These are phyloP conservation scores for Lodderomyces theae DNA, from an alignment of 1,139 yeast genomes.

Conservation along the genomic window DNA sequence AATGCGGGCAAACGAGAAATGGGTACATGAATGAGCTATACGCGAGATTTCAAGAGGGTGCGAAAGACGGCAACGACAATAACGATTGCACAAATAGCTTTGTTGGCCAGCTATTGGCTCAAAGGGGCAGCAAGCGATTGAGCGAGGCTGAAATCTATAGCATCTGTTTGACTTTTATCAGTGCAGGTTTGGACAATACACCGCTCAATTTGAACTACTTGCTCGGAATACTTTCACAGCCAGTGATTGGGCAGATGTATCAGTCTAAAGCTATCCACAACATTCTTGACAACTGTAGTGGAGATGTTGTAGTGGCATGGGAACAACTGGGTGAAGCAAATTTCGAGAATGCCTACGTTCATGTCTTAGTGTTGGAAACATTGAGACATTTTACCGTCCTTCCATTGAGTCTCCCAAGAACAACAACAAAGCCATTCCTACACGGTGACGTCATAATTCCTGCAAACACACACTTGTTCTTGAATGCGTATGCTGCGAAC, in stretches of 20 bases:
- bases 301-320: slow-evolving; percentile 46
- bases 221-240: slow-evolving; percentile 58
- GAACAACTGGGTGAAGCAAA: slow-evolving; percentile 25
- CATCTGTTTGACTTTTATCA: slow-evolving; percentile 70
- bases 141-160: slow-evolving; percentile 51
- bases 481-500: slow-evolving; percentile 73
- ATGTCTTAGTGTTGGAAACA: slow-evolving; percentile 63
- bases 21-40: slow-evolving; percentile 48
- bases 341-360: slow-evolving; percentile 46
- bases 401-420: slow-evolving; percentile 66
- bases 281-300: slow-evolving; percentile 30
- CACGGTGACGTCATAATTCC: slow-evolving; percentile 48
- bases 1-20: slow-evolving; percentile 40
- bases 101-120: slow-evolving; percentile 39
- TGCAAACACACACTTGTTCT: slow-evolving; percentile 50
- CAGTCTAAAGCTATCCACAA: slow-evolving; percentile 43
- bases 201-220: slow-evolving; percentile 62
- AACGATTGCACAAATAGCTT: slow-evolving; percentile 30
- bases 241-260: slow-evolving; percentile 37
- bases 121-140: slow-evolving; percentile 17
- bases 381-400: slow-evolving; percentile 62
- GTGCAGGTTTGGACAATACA: slow-evolving; percentile 77
- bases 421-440: slow-evolving; percentile 48
- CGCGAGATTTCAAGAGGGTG: slow-evolving; percentile 13
- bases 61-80: slow-evolving; percentile 11